Percentiles rank a stretch among this genome's conserved stretches.
Conservation (phyloP, 2,329 filamentous ascomycete species). For the Claviceps pusilla region DNA sequence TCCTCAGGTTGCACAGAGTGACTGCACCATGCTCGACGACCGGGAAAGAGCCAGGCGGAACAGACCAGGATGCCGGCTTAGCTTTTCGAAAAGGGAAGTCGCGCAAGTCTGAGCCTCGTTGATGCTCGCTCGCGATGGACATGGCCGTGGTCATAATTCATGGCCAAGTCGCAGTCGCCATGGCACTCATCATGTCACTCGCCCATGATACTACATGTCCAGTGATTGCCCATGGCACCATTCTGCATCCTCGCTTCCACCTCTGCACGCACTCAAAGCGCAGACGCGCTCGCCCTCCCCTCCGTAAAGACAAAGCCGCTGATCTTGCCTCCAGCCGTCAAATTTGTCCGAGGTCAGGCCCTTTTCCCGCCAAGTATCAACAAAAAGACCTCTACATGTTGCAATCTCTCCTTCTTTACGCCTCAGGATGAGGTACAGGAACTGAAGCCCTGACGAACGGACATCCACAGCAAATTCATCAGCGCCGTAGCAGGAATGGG, state of each 20-base stretch:
- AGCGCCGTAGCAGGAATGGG: background rate
- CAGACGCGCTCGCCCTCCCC: background rate
- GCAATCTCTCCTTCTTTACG: background rate
- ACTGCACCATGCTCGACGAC: background rate
- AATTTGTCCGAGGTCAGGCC: constrained; percentile 1
- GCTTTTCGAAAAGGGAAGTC: constrained; percentile 6
- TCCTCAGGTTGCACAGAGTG: background rate
- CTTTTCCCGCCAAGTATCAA: background rate
- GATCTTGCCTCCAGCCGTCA: background rate
- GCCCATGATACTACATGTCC: background rate
- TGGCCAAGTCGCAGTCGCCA: background rate
- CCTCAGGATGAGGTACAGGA: background rate
- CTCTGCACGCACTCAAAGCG: background rate
- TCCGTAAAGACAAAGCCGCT: background rate
- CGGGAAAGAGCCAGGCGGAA: background rate
- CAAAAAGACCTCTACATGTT: background rate
- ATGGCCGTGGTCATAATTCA: background rate
- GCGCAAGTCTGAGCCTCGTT: background rate
- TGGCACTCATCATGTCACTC: constrained; percentile 1
- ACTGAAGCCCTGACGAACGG: background rate
- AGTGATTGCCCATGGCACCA: background rate
- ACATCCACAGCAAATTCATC: background rate
- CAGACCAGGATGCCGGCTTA: background rate
- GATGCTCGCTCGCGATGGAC: background rate
- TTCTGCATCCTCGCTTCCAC: background rate